These are phyloP conservation scores for Ordospora colligata DNA, from an alignment of 371 early-diverging fungal species.

Conservation along the genomic window DNA sequence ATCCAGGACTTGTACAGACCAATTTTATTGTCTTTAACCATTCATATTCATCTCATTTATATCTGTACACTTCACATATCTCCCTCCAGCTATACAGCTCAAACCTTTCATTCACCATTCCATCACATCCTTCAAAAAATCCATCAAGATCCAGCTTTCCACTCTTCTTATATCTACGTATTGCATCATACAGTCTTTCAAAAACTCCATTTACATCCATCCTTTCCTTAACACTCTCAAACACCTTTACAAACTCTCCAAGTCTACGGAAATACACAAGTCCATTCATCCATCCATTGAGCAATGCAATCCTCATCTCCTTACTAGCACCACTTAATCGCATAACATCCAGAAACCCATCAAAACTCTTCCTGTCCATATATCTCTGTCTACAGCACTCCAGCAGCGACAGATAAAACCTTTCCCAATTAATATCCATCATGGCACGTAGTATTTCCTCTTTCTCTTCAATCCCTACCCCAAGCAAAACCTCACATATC, in stretches of 20 bases:
- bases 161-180: not conserved
- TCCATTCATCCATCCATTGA: slow-evolving; percentile 6
- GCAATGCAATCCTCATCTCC: not conserved
- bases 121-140: not conserved
- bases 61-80: not conserved
- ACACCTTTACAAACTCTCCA: slow-evolving; percentile 18
- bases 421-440: not conserved
- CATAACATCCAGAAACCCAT: not conserved
- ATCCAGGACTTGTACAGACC: not conserved
- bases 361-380: not conserved
- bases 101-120: not conserved
- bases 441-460: not conserved
- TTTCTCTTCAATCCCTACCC: not conserved
- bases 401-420: not conserved
- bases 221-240: not conserved
- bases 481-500: not conserved
- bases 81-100: not conserved
- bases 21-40: not conserved
- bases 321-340: not conserved
- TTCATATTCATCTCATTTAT: not conserved
- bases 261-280: slow-evolving; percentile 13
- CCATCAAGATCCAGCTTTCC: not conserved
- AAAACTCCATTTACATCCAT: not conserved
- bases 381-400: not conserved
- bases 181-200: not conserved